Percentiles rank a stretch among this genome's conserved stretches.
Conservation (phyloP, 1,139 yeast genomes). For the Yamadazyma pseudoaaseri region DNA sequence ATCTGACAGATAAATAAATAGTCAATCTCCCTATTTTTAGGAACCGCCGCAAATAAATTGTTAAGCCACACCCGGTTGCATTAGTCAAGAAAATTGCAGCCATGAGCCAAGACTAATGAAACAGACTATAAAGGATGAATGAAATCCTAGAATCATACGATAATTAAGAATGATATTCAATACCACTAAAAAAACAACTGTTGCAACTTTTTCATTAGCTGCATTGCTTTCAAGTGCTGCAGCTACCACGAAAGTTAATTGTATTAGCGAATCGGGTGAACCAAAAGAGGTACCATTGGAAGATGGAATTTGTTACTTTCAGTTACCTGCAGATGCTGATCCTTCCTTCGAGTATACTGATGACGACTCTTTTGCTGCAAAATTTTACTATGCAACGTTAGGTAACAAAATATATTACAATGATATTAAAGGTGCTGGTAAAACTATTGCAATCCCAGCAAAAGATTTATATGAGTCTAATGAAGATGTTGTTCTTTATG, state of each 20-base stretch:
- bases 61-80: too few species aligned
- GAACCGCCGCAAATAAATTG: too few species aligned
- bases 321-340: slow-evolving; percentile 7
- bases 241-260: slow-evolving; percentile 5
- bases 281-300: slow-evolving; percentile 5
- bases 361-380: slow-evolving; percentile 5
- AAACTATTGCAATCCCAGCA: slow-evolving; percentile 10
- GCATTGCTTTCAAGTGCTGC: slow-evolving; percentile 5
- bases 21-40: too few species aligned
- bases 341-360: slow-evolving; percentile 4
- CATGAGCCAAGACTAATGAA: too few species aligned
- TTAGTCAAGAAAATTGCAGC: too few species aligned
- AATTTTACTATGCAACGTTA: slow-evolving; percentile 9
- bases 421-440: slow-evolving; percentile 8
- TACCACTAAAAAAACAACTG: slow-evolving; percentile 3
- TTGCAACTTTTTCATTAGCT: slow-evolving; percentile 8
- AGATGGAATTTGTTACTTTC: slow-evolving; percentile 8
- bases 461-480: slow-evolving; percentile 4
- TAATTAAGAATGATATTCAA: too few species aligned
- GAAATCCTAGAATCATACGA: too few species aligned
- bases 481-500: slow-evolving; percentile 8
- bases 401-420: slow-evolving; percentile 6
- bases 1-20: too few species aligned
- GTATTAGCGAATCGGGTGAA: slow-evolving; percentile 9
- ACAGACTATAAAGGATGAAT: too few species aligned